Evolutionary conservation across 2,329 filamentous ascomycete genomes (phyloP), one percentile per base, ranked within the genome.

Genomic region (Hypoxylon sp.): DNA sequence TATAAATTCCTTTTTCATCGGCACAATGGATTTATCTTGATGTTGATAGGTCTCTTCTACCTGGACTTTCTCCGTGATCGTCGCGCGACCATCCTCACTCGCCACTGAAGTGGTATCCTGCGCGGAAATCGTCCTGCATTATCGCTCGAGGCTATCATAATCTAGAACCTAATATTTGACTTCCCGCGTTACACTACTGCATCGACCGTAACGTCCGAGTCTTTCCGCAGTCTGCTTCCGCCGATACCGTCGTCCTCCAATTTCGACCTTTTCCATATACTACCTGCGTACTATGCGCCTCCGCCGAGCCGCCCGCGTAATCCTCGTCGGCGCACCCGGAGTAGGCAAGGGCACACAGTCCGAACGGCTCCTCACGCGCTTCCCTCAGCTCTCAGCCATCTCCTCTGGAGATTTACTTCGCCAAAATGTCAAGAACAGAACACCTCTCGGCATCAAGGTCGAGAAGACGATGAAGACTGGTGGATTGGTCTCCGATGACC

Each of bases 331-430:
- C 74, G 94, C 95, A 57, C 96, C 96, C n/a, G 94, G 94, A 64
- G 96, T 97, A 63, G 96, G 96, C 69, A 99, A 99, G 81, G 96
- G 95, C 69, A 99, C 96, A 2, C 96, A 99, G 83, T 93, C 93
- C 56, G 93, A 97, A 80, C 90, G 96, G 68, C 85, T 99, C 69
- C 90, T 98, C 73, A 85, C 90, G 73, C 90, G 92, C 72, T 99
- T 96, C 78, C 93, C 94, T 2, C 92, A 98, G 77, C 85, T 99
- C 50, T 91, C 93, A 58, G 91, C 94, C 17, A 95, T 99, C 80
- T 97, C 93, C 81, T 97, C 96, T 3, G 96, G 96, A 67, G 95
- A 99, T 80, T 84, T 99, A 14, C 83, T 99, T 64, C 91, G 96
- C 69, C 90, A 93, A 78, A 97, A 98, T 90, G 95, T 99, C 76